A percentile compares a stretch with the other conserved stretches of the same genome.
Conservation (phyloP, 2,329 filamentous ascomycete genomes). For the Trichoderma brevicompactum region DNA sequence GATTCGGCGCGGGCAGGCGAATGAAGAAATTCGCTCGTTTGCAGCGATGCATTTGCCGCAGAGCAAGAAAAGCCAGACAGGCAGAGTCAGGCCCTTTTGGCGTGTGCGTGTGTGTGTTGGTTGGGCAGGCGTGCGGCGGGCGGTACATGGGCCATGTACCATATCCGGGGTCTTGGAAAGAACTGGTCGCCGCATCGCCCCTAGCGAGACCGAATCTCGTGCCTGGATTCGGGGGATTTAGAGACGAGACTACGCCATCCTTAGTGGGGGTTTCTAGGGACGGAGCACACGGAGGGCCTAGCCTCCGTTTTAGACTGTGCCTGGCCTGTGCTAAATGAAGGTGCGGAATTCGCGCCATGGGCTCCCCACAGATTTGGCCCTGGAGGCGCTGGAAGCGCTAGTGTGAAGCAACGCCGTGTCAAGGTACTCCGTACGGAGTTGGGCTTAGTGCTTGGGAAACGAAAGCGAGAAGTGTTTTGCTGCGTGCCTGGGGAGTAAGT, state of each 20-base stretch:
- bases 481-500: too few relatives aligned
- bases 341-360: neutral
- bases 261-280: neutral
- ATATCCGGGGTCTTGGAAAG: slow-evolving; percentile 23
- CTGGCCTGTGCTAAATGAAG: slow-evolving; percentile 24
- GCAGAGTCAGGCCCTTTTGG: too few relatives aligned
- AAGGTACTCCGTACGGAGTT: neutral
- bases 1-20: neutral
- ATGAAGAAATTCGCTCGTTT: neutral
- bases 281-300: neutral
- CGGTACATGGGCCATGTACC: slow-evolving; percentile 15
- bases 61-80: too few relatives aligned
- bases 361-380: neutral
- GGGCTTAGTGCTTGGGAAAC: neutral
- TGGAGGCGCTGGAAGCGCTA: too few relatives aligned
- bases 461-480: too few relatives aligned
- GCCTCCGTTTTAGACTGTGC: slow-evolving; percentile 23
- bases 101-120: neutral
- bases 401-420: neutral
- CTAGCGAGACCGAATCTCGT: slow-evolving; percentile 23
- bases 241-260: slow-evolving; percentile 15
- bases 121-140: slow-evolving; percentile 16
- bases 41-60: too few relatives aligned
- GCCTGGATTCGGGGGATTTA: slow-evolving; percentile 24
- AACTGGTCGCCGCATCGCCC: slow-evolving; percentile 18